Base-by-base conservation (phyloP, 2,329 filamentous ascomycete genomes). In the Ilyonectria sp. region DNA sequence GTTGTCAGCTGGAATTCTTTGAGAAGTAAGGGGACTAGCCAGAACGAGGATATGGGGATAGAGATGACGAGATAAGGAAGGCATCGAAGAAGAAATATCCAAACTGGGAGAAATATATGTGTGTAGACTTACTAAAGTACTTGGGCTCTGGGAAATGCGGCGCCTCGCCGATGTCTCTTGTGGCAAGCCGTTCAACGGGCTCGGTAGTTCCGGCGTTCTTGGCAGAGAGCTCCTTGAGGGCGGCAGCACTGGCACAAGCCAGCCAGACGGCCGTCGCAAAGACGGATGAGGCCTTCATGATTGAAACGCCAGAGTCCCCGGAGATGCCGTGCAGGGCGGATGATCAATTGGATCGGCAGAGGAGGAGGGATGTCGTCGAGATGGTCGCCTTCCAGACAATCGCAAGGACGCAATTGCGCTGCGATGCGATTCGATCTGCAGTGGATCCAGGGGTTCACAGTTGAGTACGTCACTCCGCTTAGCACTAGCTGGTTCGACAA, bases 141-240 rank as follows among this genome's bases (percentile, higher is more conserved):
- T 71, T 71, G 23, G 69, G 67, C 23, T 68, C 69, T 23, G 69
- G 69, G 26, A 69, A 69, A 29, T 67, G 57, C 54, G 64, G 58
- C n/a, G 57, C 50, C 55, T 58, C 49, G n/a, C 52, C 60, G 37
- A 61, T 50, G 29, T 54, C 68, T 63, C 33, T 66, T 35, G 46
- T 70, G 19, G 44, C 60, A 46, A 57, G 58, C 21, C 37, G 37
- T 46, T 61, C 26, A 19, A 35, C 29, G 6, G 26, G 17, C 4
- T 33, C 49, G 29, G 50, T 7, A 6, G 29, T 13, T 21, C 33
- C 46, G 26, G 52, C 19, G 6, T 29, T 37, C 15, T 55, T 35
- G n/a, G 49, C 55, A 15, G 37, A 33, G 17, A 46, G 37, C 47
- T 66, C 23, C 4, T 50, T 54, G 46, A 69, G 49, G 35, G 63